Evolutionary conservation across 2,329 filamentous ascomycete species (phyloP).

Genomic region (Fusarium scirpi): DNA sequence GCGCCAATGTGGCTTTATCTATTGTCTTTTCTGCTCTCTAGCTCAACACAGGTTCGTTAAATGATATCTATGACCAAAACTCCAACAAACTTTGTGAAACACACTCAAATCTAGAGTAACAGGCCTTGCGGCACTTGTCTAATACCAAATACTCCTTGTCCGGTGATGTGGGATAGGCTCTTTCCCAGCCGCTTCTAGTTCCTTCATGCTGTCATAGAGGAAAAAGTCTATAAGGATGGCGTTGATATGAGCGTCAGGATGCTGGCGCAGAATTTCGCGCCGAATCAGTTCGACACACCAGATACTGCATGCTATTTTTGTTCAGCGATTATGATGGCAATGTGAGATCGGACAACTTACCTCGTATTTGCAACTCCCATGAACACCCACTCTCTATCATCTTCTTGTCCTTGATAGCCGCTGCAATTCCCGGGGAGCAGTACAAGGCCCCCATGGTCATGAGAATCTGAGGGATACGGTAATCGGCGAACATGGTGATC

Average conservation of each 20-base stretch:
- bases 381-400: slow-evolving; percentile 76
- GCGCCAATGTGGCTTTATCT: slow-evolving; percentile 38
- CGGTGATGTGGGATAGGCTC: slow-evolving; percentile 81
- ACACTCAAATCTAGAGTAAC: slow-evolving; percentile 12
- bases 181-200: slow-evolving; percentile 73
- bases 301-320: slow-evolving; percentile 80
- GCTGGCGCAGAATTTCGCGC: slow-evolving; percentile 78
- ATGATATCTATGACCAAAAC: slow-evolving; percentile 38
- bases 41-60: slow-evolving; percentile 9
- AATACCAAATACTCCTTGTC: slow-evolving; percentile 96
- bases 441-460: slow-evolving; percentile 83
- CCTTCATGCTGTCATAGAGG: slow-evolving; percentile 94
- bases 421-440: slow-evolving; percentile 84
- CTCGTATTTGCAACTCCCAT: slow-evolving; percentile 90
- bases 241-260: slow-evolving; percentile 81
- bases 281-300: slow-evolving; percentile 94
- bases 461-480: slow-evolving; percentile 94
- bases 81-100: slow-evolving; percentile 11
- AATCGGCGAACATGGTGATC: slow-evolving; percentile 99
- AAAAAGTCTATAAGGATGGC: slow-evolving; percentile 98
- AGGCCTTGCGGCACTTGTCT: slow-evolving; percentile 37
- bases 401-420: slow-evolving; percentile 73
- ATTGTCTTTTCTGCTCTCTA: slow-evolving; percentile 31
- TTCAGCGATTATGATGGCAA: slow-evolving; percentile 17
- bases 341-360: slow-evolving; percentile 54